These are phyloP conservation scores for Curvularia eragrostidis DNA, from an alignment of 2,329 filamentous ascomycete species.

Conservation along the genomic window DNA sequence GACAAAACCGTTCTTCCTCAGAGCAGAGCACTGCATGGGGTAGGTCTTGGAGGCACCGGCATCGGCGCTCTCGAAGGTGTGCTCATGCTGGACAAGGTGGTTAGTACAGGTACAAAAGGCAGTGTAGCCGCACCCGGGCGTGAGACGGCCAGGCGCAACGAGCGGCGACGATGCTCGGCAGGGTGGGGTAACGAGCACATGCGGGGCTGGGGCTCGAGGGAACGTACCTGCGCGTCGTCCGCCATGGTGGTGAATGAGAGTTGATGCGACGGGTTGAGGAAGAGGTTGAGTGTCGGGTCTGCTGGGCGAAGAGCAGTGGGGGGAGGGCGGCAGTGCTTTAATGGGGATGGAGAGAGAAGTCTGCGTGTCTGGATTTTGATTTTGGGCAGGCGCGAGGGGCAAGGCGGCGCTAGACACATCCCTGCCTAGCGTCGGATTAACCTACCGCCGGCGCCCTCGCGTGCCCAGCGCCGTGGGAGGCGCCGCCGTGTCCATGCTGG, in stretches of 20 bases:
- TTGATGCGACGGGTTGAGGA: constrained; percentile 44
- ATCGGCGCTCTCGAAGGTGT: constrained; percentile 91
- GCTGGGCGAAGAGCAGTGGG: constrained; percentile 38
- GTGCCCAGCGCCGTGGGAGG: neutral
- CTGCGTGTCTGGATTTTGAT: constrained; percentile 45
- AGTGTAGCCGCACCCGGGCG: constrained; percentile 8
- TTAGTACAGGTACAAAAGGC: constrained; percentile 25
- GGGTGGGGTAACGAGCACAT: constrained; percentile 49
- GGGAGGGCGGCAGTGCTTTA: constrained; percentile 35
- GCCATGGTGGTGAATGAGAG: constrained; percentile 64
- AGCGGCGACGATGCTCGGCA: constrained; percentile 40
- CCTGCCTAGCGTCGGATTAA: constrained; percentile 35
- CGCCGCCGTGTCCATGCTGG: neutral
- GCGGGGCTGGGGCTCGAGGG: constrained; percentile 23
- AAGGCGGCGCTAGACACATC: constrained; percentile 31
- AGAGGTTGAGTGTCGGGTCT: constrained; percentile 36
- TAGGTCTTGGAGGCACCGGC: constrained; percentile 93
- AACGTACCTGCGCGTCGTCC: constrained; percentile 67
- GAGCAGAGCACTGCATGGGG: constrained; percentile 99
- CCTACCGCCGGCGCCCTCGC: constrained; percentile 20
- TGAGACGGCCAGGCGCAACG: constrained; percentile 41
- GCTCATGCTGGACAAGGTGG: constrained; percentile 56
- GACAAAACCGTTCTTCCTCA: constrained; percentile 99
- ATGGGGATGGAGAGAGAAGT: constrained; percentile 41
- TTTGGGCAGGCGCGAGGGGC: constrained; percentile 40